Percentiles rank a stretch among this genome's conserved stretches.
Conservation (phyloP, 2,329 filamentous ascomycete genomes). For the Botrytis byssoidea region DNA sequence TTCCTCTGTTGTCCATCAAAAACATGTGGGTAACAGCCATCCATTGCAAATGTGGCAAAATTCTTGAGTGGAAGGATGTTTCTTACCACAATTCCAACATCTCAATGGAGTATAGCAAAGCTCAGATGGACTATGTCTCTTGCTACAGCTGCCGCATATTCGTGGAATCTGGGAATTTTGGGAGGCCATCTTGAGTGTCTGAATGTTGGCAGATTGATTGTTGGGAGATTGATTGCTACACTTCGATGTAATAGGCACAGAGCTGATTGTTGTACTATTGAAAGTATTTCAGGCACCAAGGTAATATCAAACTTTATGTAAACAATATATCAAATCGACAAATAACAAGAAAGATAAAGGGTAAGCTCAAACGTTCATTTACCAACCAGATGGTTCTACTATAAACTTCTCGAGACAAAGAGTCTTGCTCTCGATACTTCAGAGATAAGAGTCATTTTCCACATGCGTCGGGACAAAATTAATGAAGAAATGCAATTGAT, state of each 20-base stretch:
- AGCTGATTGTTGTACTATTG: neutral
- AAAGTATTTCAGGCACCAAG: no score
- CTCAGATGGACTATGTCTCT: neutral
- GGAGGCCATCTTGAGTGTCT: neutral
- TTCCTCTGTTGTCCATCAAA: no score
- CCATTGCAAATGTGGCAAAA: neutral
- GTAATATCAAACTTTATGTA: neutral
- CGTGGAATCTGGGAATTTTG: neutral
- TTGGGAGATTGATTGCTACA: neutral
- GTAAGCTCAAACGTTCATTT: neutral
- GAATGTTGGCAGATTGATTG: neutral
- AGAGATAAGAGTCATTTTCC: neutral
- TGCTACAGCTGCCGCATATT: fast-evolving
- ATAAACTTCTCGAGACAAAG: neutral
- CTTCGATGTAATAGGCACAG: neutral
- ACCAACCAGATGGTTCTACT: neutral
- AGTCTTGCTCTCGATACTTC: neutral
- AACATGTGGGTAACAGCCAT: no score
- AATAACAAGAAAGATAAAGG: neutral
- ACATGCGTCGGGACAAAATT: neutral
- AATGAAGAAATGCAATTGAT: neutral
- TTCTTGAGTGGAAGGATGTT: neutral
- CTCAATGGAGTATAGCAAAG: neutral
- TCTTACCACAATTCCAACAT: neutral
- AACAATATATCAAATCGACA: neutral